Conservation (phyloP, 441 rosid species). For the Bruguiera hainesii region DNA sequence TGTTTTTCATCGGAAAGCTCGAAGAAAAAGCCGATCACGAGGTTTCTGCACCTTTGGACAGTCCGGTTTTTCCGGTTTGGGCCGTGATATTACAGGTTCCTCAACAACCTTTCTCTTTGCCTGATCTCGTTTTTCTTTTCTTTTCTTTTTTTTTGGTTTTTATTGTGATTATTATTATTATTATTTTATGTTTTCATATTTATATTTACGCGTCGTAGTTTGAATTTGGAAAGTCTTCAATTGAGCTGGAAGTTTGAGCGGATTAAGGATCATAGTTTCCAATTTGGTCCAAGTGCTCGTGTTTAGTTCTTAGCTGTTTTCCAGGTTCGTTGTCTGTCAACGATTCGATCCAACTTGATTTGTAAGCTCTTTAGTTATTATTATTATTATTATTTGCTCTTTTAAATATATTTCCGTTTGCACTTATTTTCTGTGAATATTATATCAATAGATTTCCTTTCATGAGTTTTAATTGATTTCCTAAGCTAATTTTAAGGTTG, state of each 20-base stretch:
- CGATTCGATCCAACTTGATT: too few species aligned
- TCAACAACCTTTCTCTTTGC: neutral
- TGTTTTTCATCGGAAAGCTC: neutral
- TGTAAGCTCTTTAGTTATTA: too few species aligned
- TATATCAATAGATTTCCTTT: too few species aligned
- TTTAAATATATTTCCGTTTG: too few species aligned
- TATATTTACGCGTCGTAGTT: neutral
- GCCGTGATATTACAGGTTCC: slow-evolving; percentile 15
- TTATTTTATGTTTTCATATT: neutral
- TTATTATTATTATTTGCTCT: too few species aligned
- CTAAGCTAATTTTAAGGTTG: slow-evolving; percentile 13
- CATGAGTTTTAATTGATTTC: neutral
- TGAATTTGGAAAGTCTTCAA: too few species aligned
- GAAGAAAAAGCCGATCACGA: slow-evolving; percentile 19
- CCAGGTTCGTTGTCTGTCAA: neutral
- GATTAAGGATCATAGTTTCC: neutral
- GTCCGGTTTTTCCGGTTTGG: slow-evolving; percentile 8
- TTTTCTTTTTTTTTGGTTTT: neutral
- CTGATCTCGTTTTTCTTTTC: slow-evolving; percentile 11
- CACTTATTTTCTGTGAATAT: too few species aligned
- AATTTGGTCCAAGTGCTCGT: neutral
- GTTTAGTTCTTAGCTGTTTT: neutral
- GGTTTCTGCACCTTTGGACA: neutral
- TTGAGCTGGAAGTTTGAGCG: neutral
- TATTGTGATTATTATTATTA: neutral